These are phyloP conservation scores for Chlamydomonas schloesseri DNA, from an alignment of 139 green algal genomes.

Conservation along the genomic window DNA sequence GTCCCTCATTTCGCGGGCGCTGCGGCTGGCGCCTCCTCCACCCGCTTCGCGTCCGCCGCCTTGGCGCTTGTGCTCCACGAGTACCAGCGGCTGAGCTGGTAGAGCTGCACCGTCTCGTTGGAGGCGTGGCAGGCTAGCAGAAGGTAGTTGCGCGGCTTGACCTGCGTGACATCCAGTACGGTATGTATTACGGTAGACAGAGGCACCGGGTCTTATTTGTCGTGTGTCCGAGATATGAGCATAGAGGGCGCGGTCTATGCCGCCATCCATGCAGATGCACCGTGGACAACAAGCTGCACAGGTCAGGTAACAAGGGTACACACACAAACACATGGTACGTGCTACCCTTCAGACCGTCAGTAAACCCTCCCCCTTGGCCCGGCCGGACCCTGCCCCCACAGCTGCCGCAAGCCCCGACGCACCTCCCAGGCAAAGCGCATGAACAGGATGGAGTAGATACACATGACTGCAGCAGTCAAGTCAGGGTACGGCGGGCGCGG, in stretches of 20 bases:
- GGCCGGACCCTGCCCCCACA: too few species aligned
- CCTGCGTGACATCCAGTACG: constrained; percentile 2
- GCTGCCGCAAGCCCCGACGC: background rate
- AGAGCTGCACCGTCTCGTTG: constrained; percentile 84
- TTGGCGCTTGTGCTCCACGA: constrained; percentile 23
- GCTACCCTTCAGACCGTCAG: background rate
- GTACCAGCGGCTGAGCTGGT: constrained; percentile 66
- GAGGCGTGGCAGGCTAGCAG: constrained; percentile 85
- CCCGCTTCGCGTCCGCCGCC: background rate
- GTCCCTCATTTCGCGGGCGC: too few species aligned
- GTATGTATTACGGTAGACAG: background rate
- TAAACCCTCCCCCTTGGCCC: too few species aligned
- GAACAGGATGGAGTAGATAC: constrained; percentile 87
- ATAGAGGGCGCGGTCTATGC: too few species aligned
- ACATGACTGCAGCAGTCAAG: constrained; percentile 68
- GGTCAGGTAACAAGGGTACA: too few species aligned
- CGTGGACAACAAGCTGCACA: too few species aligned
- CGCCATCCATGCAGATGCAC: too few species aligned
- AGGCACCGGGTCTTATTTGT: too few species aligned
- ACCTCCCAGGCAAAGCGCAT: constrained; percentile 89
- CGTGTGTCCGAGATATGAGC: too few species aligned
- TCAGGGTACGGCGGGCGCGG: background rate
- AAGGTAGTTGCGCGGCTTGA: constrained; percentile 86
- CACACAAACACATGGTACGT: too few species aligned
- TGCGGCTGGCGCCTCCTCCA: background rate